Base-by-base conservation (phyloP, 257 asterid genomes). In the Salvia splendens region DNA sequence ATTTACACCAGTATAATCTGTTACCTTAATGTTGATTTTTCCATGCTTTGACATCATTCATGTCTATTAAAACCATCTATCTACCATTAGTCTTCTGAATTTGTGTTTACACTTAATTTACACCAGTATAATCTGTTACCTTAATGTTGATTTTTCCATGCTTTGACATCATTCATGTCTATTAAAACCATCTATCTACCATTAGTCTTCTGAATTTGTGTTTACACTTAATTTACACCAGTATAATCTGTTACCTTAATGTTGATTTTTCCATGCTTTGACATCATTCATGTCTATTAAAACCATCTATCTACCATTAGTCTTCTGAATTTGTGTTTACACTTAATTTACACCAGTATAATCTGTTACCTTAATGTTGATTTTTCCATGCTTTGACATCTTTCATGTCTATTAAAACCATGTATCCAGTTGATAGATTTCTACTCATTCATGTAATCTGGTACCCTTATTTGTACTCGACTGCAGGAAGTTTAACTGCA, bases 71-170 rank as follows among this genome's bases (percentile, higher is more conserved):
- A 15, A 38, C 28, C 12, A 11, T 38, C 49, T 15, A 14, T n/a
- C n/a, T n/a, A n/a, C n/a, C n/a, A n/a, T n/a, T 36, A 5, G 17
- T 49, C 8, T 40, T 58, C 41, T 48, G 35, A 50, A 11, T 36
- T 52, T 24, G 28, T 20, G 52, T 43, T 6, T 55, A n/a, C 42
- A 55, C 41, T 51, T 54, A 16, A 28, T 41, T 67, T 7, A 64
- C 36, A 1, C 16, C 16, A 24, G 30, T 24, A 11, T 32, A 11
- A 49, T 12, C 62, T 24, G 30, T 42, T 28, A 30, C 8, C 6
- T 42, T 5, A 4, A 38, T 60, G 14, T 2, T 32, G 5, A 3
- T n/a, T 30, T 32, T 15, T 46, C 2, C 57, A 32, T 14, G 35
- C 3, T 14, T 47, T 49, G 36, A 49, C 8, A 20, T 48, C 47